Evolutionary conservation across 73 alveolate genomes (phyloP).

Genomic region (Paramecium pentaurelia): DNA sequence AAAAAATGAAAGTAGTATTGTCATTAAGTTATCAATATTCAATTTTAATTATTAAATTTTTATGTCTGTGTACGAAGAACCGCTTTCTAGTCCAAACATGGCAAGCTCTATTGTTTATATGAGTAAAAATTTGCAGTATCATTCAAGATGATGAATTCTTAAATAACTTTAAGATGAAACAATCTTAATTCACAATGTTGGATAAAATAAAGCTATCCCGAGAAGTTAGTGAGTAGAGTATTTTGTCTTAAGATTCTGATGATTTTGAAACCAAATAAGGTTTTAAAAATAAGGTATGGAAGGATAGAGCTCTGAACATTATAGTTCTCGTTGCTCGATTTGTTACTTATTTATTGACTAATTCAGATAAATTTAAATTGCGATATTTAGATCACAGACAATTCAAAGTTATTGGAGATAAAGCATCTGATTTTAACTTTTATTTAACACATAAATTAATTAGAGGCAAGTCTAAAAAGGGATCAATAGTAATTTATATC

Average conservation of each 20-base stretch:
- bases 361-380: conserved; percentile 35
- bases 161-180: not conserved
- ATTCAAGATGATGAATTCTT: not conserved
- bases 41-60: not conserved
- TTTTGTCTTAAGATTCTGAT: not conserved
- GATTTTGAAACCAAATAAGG: not conserved
- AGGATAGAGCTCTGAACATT: not conserved
- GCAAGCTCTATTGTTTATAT: not conserved
- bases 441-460: not conserved
- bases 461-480: not conserved
- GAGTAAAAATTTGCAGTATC: not conserved
- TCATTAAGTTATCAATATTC: not conserved
- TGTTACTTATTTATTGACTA: conserved; percentile 1
- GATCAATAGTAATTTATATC: not conserved
- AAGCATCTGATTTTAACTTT: not conserved
- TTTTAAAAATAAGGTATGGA: conserved; percentile 16
- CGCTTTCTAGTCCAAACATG: not conserved
- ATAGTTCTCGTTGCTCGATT: conserved; percentile 27
- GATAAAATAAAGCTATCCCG: not conserved
- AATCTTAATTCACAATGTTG: not conserved
- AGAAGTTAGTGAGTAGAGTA: conserved; percentile 11
- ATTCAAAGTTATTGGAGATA: conserved; percentile 30
- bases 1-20: not conserved
- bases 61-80: not conserved
- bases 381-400: not conserved